Evolutionary conservation across 371 early-diverging fungal species (phyloP), one percentile per base, ranked within the genome.

Genomic region (Entomophthora muscae): DNA sequence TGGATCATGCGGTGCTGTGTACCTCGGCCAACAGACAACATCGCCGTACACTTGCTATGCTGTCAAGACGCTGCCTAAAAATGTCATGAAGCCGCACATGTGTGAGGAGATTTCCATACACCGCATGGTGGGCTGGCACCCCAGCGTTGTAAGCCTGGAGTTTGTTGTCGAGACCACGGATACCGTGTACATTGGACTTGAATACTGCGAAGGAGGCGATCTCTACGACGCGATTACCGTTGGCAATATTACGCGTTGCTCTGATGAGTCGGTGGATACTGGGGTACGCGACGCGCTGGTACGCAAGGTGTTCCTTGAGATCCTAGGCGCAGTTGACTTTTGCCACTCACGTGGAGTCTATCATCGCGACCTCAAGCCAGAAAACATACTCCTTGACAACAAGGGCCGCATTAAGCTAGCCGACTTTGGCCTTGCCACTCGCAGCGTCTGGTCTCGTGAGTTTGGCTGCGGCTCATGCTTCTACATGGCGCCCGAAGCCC

Each of bases 381-480:
- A 88, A 67, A 90, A 90, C 66, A 75, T 90, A 24, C 64, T 90
- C 3, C 66, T 88, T 13, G 72, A 73, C 23, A 71, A 71, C 17
- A 70, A 76, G 55, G 68, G 77, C 24, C 68, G 68, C 26, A 73
- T 86, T 65, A 88, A 89, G 68, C 78, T 92, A 13, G 84, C 89
- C 24, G 91, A 90, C 71, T 92, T 90, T 72, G 91, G 91, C 12
- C 76, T 93, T 24, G 83, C 89, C 27, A 89, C 90, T 53, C 76
- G 80, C 42, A 82, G 86, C 32, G 72, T 75, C 0, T 81, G 73
- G 66, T 84, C 84, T 22, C 71, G 71, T 52, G 90, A 89, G 66
- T 80, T 81, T 65, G 90, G 90, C 3, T 85, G 86, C 69, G 92
- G 92, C 1, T 80, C 81, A 33, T 78, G 83, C 52, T 78, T 84